Evolutionary conservation across 2,329 filamentous ascomycete genomes (phyloP).

Genomic region (Nigrospora sphaerica): DNA sequence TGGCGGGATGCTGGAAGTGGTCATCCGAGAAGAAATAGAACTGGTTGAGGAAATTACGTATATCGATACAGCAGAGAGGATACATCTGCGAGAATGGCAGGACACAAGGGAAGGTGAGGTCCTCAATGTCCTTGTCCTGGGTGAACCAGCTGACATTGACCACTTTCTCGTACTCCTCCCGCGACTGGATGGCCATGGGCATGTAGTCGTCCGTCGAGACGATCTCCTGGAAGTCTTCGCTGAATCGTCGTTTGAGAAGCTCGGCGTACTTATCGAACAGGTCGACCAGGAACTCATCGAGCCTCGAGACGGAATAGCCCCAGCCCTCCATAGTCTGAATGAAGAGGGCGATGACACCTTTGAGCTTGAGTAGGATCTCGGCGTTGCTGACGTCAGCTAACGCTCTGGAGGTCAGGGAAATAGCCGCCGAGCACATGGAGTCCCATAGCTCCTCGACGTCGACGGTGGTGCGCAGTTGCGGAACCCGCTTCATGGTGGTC

Average conservation of each 20-base stretch:
- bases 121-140: constrained; percentile 68
- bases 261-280: constrained; percentile 93
- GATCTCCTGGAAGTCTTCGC: constrained; percentile 87
- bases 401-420: constrained; percentile 73
- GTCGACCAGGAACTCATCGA: constrained; percentile 79
- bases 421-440: constrained; percentile 87
- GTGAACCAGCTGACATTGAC: constrained; percentile 94
- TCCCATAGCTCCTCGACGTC: constrained; percentile 99
- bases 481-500: constrained; percentile 80
- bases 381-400: constrained; percentile 78
- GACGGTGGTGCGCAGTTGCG: constrained; percentile 71
- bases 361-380: constrained; percentile 87
- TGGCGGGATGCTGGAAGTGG: constrained; percentile 82
- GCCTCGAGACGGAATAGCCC: constrained; percentile 75
- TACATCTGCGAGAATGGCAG: constrained; percentile 99
- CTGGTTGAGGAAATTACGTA: constrained; percentile 93
- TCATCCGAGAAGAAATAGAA: constrained; percentile 98
- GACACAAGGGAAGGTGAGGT: constrained; percentile 87
- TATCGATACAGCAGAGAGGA: constrained; percentile 94
- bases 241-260: constrained; percentile 83
- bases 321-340: constrained; percentile 99
- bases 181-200: constrained; percentile 93
- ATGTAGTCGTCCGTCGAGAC: constrained; percentile 97
- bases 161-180: constrained; percentile 91
- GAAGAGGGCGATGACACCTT: constrained; percentile 86